These are phyloP conservation scores for Closterium sp. DNA, from an alignment of 139 green algal species.

Conservation along the genomic window DNA sequence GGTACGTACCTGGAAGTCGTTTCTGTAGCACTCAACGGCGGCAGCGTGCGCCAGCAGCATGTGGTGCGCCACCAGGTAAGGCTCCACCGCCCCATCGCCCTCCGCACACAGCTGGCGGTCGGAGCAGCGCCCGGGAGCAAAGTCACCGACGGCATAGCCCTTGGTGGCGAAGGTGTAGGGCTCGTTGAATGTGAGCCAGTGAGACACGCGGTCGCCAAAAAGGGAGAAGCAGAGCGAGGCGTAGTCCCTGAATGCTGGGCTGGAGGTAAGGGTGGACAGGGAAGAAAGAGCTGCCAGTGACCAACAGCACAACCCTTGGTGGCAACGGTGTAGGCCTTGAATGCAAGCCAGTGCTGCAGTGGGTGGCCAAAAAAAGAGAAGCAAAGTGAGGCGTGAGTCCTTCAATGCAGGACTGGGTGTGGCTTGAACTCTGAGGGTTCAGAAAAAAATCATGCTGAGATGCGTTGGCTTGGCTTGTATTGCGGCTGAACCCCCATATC, in stretches of 20 bases:
- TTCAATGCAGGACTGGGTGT: neutral
- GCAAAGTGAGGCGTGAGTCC: neutral
- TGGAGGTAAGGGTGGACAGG: too few species aligned
- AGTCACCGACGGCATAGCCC: constrained; percentile 16
- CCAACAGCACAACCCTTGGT: neutral
- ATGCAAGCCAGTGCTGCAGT: neutral
- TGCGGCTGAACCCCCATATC: too few species aligned
- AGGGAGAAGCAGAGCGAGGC: neutral
- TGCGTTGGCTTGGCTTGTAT: too few species aligned
- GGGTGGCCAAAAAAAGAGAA: neutral
- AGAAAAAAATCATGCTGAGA: too few species aligned
- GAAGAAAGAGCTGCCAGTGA: too few species aligned
- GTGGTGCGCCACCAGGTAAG: constrained; percentile 57
- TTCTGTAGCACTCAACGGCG: constrained; percentile 53
- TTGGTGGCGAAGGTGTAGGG: neutral
- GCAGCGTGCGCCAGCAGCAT: constrained; percentile 57
- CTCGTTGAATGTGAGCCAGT: neutral
- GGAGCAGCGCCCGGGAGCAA: constrained; percentile 29
- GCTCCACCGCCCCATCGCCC: constrained; percentile 44
- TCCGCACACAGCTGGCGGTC: constrained; percentile 8
- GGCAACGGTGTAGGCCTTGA: constrained; percentile 7
- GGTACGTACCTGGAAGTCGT: constrained; percentile 42
- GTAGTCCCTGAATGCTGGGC: too few species aligned
- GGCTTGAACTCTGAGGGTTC: neutral
- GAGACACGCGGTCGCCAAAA: neutral